phyloP scores from a whole-genome alignment of 2,329 filamentous ascomycete genomes.

The Fusarium miscanthi region DNA sequence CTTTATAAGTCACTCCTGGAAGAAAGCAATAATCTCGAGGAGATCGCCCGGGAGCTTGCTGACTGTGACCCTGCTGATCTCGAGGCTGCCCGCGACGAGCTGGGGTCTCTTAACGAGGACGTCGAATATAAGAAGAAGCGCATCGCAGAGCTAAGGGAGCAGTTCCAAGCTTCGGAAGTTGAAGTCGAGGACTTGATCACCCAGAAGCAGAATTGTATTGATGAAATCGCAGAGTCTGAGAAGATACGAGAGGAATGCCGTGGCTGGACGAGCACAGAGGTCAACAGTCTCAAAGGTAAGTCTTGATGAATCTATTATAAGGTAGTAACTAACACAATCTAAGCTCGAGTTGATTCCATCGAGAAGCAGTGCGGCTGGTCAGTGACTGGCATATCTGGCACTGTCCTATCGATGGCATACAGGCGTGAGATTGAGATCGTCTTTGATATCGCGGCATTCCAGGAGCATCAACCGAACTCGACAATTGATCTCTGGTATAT shows the following conservation, averaged over 20 bases:
- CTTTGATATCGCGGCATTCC: slow-evolving; percentile 74
- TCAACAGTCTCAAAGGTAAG: slow-evolving; percentile 79
- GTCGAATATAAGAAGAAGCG: slow-evolving; percentile 75
- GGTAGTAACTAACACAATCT: slow-evolving; percentile 50
- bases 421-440: slow-evolving; percentile 77
- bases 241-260: slow-evolving; percentile 86
- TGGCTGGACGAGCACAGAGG: slow-evolving; percentile 87
- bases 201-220: slow-evolving; percentile 75
- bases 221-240: slow-evolving; percentile 85
- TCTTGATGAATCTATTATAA: background rate
- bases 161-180: slow-evolving; percentile 74
- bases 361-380: slow-evolving; percentile 78
- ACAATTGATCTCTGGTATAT: slow-evolving; percentile 78
- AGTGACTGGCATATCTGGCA: slow-evolving; percentile 71
- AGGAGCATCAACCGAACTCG: slow-evolving; percentile 57
- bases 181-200: slow-evolving; percentile 71
- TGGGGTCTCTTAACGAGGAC: slow-evolving; percentile 73
- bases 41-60: slow-evolving; percentile 78
- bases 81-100: slow-evolving; percentile 74
- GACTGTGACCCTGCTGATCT: slow-evolving; percentile 86
- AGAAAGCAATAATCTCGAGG: slow-evolving; percentile 75
- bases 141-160: slow-evolving; percentile 72
- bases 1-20: slow-evolving; percentile 70
- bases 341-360: slow-evolving; percentile 73
- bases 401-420: slow-evolving; percentile 79